Base-by-base conservation (phyloP, 2,329 filamentous ascomycete genomes). In the Fusarium sp. region DNA sequence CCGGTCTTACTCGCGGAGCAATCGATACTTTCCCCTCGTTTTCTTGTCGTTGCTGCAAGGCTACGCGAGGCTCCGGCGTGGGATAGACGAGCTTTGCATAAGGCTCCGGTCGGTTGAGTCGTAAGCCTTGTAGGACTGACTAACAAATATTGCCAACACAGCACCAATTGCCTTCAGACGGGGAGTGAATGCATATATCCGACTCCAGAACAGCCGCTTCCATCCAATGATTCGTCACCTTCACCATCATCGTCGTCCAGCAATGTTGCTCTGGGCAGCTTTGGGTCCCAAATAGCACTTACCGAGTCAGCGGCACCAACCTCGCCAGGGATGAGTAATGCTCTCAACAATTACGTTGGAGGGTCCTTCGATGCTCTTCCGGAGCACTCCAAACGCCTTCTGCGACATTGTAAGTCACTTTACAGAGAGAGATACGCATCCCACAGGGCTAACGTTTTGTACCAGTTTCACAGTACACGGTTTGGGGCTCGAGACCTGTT, bases 141-240 rank as follows among this genome's bases (percentile, higher is more conserved):
- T 77, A 69, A 77, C 72, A 23, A 57, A 67, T 44, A 60, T 71
- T 73, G 70, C 67, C 67, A 70, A 78, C 37, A 60, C 66, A 85
- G 84, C 70, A 84, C 83, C 65, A 84, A 82, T 67, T 85, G 84
- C 72, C 81, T 85, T 70, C 83, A 84, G 60, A 82, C 80, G 62
- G 84, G 84, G 65, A 82, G 79, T 75, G 83, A 83, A 70, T 85
- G 84, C 77, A 80, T 79, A 49, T 82, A 81, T 68, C 78, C 78
- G n/a, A 69, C 73, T 56, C 67, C 76, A 54, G 75, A 77, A 38
- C 75, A 77, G 46, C 44, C 69, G 25, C 38, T 77, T 25, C 68
- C 71, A n/a, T 77, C 75, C 63, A 78, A 70, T 76, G 74, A 78
- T 60, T 66, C 63, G 27, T 70, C 60, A 37, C 60, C 73, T 52